Conservation (phyloP, 1,284 basidiomycete genomes). For the Marasmius fiardii region DNA sequence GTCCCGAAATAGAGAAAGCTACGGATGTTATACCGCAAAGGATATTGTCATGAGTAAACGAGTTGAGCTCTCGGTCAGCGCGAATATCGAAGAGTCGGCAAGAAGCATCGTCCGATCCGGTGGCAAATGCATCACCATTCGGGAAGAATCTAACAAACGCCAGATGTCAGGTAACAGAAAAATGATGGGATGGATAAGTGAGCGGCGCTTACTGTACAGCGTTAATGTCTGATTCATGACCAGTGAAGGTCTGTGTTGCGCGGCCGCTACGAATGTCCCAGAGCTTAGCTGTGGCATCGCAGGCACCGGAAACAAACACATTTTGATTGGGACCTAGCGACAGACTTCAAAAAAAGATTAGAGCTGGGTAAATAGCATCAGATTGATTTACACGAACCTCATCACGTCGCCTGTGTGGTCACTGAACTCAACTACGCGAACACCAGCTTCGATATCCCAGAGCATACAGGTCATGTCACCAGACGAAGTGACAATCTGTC, state of each 20-base stretch:
- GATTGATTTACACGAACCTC: slow-evolving; percentile 58
- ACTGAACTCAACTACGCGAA: slow-evolving; percentile 93
- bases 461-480: slow-evolving; percentile 99
- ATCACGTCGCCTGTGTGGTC: slow-evolving; percentile 99
- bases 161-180: slow-evolving; percentile 10
- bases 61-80: slow-evolving; percentile 94
- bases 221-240: slow-evolving; percentile 99
- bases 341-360: slow-evolving; percentile 52
- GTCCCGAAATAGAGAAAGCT: slow-evolving; percentile 95
- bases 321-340: slow-evolving; percentile 94
- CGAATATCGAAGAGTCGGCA: slow-evolving; percentile 98
- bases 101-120: slow-evolving; percentile 98
- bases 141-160: slow-evolving; percentile 84
- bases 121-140: slow-evolving; percentile 97
- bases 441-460: slow-evolving; percentile 98
- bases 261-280: slow-evolving; percentile 98
- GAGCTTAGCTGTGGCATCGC: slow-evolving; percentile 96
- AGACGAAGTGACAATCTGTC: slow-evolving; percentile 95
- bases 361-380: slow-evolving; percentile 12
- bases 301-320: slow-evolving; percentile 96
- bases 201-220: slow-evolving; percentile 83
- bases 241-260: slow-evolving; percentile 97
- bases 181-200: slow-evolving; percentile 14
- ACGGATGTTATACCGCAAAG: slow-evolving; percentile 98
- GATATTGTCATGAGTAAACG: slow-evolving; percentile 98